Evolutionary conservation across 495 filamentous ascomycete genomes (phyloP), one percentile per base, ranked within the genome.

Genomic region (Xylaria telfairii): DNA sequence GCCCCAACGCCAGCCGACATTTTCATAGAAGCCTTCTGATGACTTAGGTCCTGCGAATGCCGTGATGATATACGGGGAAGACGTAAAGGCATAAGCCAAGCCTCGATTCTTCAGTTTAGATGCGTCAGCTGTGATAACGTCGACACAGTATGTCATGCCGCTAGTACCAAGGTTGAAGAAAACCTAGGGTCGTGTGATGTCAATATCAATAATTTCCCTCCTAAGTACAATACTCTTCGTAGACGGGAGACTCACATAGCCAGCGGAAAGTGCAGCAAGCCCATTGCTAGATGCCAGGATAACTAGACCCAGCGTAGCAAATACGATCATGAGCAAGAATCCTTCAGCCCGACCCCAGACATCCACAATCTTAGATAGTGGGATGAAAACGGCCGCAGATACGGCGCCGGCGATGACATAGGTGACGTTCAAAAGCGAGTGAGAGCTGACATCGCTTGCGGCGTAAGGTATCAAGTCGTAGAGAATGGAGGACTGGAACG

Each of bases 51-150:
- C 60, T 67, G 87, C 78, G 13, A 85, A 82, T 42, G 87, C 86
- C 10, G 88, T 90, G 68, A 82, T 84, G 59, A 90, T 87, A 72
- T 87, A 90, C 0, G 90, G 89, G 0, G 88, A 87, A 15, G 78
- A 83, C 26, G 83, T 81, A 70, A 89, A 89, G 1, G 85, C 87
- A 66, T 87, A 86, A 10, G 86, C 82, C 32, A 90, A 81, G 28
- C 82, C 87, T 77, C 90, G 83, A 76, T 90, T 87, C 26, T 83
- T 81, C 67, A 91, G 71, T 15, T 80, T 83, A 0, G 90, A 87
- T 1, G 87, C 88, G 79, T 91, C 90, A 17, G 89, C 87, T 39
- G 88, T 85, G 77, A 90, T 86, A 63, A 90, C 83, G 39, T 86
- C 81, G 37, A 90, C 78, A 54, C 83, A 82, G 70, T 87, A 83